Evolutionary conservation across 208 protist species (phyloP).

Genomic region (Leishmania turanica): DNA sequence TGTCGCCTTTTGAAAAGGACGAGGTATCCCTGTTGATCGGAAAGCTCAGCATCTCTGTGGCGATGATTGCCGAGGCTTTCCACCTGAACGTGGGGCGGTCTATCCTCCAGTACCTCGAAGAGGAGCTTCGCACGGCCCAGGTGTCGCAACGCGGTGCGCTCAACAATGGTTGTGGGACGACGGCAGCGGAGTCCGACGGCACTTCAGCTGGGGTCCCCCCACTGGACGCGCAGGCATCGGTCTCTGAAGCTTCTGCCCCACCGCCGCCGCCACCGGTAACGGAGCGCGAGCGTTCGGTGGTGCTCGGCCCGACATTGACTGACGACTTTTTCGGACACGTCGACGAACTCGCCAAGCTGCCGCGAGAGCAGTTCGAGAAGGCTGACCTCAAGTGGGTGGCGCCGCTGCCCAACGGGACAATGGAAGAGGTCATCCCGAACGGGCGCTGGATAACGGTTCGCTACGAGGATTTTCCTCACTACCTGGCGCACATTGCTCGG

Average conservation of each 20-base stretch:
- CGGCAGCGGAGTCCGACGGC: not conserved
- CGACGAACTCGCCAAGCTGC: conserved; percentile 45
- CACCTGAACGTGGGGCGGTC: conserved; percentile 56
- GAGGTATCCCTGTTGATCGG: conserved; percentile 66
- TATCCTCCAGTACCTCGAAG: conserved; percentile 50
- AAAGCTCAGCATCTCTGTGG: conserved; percentile 57
- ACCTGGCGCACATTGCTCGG: conserved; percentile 42
- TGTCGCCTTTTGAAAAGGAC: conserved; percentile 74
- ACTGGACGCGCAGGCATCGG: too few species aligned
- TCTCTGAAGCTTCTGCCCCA: not conserved
- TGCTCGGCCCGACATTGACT: conserved; percentile 36
- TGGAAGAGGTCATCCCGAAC: conserved; percentile 73
- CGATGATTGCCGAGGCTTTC: conserved; percentile 61
- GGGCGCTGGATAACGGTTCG: conserved; percentile 45
- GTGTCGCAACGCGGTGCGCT: not conserved
- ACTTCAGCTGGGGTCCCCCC: too few species aligned
- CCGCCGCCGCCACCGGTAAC: not conserved
- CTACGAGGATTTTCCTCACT: conserved; percentile 62
- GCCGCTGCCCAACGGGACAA: conserved; percentile 44
- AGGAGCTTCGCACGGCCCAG: conserved; percentile 21
- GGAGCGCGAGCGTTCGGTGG: not conserved
- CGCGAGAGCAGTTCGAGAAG: conserved; percentile 48
- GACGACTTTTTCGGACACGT: conserved; percentile 66
- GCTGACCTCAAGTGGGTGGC: conserved; percentile 68
- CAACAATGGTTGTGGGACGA: not conserved